Percentiles rank a stretch among this genome's conserved stretches.
These are phyloP conservation scores for Neofusicoccum ribis DNA, from an alignment of 2,329 filamentous ascomycete species.

Conservation along the genomic window DNA sequence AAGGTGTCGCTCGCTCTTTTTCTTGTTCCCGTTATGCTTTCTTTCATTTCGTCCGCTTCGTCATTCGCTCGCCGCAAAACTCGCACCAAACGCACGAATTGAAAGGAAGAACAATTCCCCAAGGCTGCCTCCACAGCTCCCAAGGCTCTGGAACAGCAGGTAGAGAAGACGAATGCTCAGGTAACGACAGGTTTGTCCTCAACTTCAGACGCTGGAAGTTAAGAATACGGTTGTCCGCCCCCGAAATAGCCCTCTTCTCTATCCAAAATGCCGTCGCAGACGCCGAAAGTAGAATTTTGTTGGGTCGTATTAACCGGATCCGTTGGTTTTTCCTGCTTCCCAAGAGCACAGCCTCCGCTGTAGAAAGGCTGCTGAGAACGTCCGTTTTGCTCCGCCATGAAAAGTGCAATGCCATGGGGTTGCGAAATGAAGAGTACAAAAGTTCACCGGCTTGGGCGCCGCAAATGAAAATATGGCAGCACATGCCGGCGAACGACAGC, in stretches of 20 bases:
- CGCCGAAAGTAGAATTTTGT: background rate
- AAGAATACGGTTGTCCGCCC: background rate
- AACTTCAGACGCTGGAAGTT: constrained; percentile 11
- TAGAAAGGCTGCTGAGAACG: background rate
- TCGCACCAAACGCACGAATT: background rate
- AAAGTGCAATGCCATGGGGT: constrained; percentile 17
- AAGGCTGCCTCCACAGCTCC: background rate
- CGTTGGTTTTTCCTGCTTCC: background rate
- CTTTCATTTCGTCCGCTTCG: constrained; percentile 8
- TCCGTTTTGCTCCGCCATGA: constrained; percentile 6
- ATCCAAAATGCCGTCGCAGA: constrained; percentile 7
- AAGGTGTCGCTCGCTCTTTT: constrained; percentile 6
- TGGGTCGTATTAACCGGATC: constrained; percentile 4
- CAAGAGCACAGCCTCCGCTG: background rate
- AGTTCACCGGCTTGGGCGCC: background rate
- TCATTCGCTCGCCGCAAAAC: background rate
- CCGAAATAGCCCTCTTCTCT: background rate
- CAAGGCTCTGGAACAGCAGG: background rate
- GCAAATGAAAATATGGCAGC: background rate
- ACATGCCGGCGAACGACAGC: background rate
- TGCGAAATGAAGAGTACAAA: constrained; percentile 19
- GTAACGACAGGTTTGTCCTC: background rate
- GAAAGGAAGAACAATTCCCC: background rate
- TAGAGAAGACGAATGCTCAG: background rate
- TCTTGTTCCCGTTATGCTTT: constrained; percentile 17